phyloP scores from a whole-genome alignment of 768 basidiomycete species.

The Suillus hirtellus region DNA sequence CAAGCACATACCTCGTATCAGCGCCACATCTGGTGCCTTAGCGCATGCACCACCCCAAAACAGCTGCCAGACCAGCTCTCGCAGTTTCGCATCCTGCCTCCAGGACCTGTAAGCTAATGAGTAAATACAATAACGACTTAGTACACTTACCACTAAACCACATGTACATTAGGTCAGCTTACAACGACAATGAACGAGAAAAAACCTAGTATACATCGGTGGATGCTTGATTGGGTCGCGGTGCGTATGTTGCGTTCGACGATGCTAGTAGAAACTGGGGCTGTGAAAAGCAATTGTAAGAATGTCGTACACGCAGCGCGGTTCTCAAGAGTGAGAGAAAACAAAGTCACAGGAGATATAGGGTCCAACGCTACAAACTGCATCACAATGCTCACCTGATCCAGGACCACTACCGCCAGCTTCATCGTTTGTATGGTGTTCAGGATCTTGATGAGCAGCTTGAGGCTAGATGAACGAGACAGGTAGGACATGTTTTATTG shows the following conservation, averaged over 20 bases:
- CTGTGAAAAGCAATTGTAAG: constrained; percentile 15
- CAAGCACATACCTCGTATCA: no score
- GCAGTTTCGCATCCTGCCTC: no score
- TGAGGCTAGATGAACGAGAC: constrained; percentile 23
- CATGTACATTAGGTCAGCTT: no score
- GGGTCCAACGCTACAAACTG: not conserved
- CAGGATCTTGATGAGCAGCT: constrained; percentile 26
- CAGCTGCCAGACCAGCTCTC: no score
- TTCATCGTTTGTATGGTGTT: constrained; percentile 20
- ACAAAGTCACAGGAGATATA: not conserved
- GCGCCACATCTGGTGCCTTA: no score
- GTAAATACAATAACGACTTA: no score
- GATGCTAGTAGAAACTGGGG: constrained; percentile 8
- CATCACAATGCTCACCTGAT: constrained; percentile 20
- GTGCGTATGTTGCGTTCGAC: constrained; percentile 9
- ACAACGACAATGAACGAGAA: no score
- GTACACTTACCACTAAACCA: no score
- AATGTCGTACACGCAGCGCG: not conserved
- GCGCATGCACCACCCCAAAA: no score
- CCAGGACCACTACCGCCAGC: constrained; percentile 23
- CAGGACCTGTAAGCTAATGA: not conserved
- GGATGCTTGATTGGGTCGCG: constrained; percentile 1
- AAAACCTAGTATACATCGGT: not conserved
- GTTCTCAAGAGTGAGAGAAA: constrained; percentile 22
- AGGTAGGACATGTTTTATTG: not conserved